These are phyloP conservation scores for Alloteropsis angusta DNA, from an alignment of 202 grass and related monocot genomes.

Conservation along the genomic window DNA sequence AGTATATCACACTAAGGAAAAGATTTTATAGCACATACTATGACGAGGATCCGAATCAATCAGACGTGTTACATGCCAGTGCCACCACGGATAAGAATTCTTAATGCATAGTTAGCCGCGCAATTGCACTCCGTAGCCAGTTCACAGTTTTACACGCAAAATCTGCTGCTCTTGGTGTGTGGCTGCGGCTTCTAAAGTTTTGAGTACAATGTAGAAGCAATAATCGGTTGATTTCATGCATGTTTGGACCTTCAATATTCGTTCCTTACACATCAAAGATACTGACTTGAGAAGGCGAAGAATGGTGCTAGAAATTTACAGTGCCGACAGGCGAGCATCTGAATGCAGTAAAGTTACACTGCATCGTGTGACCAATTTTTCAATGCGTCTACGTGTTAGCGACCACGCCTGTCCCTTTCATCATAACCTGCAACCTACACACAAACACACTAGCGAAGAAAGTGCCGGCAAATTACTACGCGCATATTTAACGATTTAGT, in stretches of 20 bases:
- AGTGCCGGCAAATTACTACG: slow-evolving; percentile 2
- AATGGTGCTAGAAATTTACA: slow-evolving; percentile 11
- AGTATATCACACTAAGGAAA: too few relatives aligned
- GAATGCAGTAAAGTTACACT: neutral
- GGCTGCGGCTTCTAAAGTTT: neutral
- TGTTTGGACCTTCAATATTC: neutral
- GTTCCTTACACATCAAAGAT: neutral
- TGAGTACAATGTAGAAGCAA: neutral
- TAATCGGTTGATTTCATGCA: neutral
- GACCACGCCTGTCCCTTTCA: neutral
- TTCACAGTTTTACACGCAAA: neutral
- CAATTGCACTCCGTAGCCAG: neutral
- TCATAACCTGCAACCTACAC: neutral
- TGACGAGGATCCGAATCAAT: too few relatives aligned
- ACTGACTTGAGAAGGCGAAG: neutral
- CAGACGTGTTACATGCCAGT: neutral
- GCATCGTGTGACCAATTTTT: neutral
- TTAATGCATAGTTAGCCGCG: neutral
- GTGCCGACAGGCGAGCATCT: neutral
- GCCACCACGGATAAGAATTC: neutral
- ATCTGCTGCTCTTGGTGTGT: too few relatives aligned
- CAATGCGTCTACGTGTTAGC: neutral
- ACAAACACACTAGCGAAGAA: neutral
- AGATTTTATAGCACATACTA: too few relatives aligned
- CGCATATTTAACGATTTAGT: neutral